A percentile compares a stretch with the other conserved stretches of the same genome.
These are phyloP conservation scores for Bertia moriformis DNA, from an alignment of 2,329 filamentous ascomycete species.

Conservation along the genomic window DNA sequence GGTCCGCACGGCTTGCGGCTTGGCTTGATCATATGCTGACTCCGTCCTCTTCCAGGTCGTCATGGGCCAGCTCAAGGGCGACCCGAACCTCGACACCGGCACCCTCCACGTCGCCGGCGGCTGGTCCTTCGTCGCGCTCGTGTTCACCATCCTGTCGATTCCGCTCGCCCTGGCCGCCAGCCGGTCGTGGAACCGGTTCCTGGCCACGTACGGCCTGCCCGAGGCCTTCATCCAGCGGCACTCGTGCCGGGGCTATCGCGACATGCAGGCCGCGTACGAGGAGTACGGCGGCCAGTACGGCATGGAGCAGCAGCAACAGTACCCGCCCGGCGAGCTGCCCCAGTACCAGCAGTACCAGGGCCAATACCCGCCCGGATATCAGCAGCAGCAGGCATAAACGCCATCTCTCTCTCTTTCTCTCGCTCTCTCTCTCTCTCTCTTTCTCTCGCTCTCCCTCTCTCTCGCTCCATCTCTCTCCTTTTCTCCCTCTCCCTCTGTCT, in stretches of 20 bases:
- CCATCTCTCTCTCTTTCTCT: too few relatives aligned
- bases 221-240: neutral
- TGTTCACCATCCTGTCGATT: neutral
- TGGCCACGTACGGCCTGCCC: neutral
- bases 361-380: too few relatives aligned
- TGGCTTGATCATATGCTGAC: too few relatives aligned
- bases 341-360: neutral
- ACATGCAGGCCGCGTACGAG: neutral
- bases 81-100: neutral
- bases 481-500: too few relatives aligned
- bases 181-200: neutral
- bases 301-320: neutral
- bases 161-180: neutral
- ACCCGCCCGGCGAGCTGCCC: too few relatives aligned
- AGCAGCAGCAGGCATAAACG: too few relatives aligned
- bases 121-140: neutral
- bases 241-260: neutral
- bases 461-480: too few relatives aligned
- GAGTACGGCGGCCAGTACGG: neutral
- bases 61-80: neutral
- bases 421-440: too few relatives aligned
- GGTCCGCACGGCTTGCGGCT: too few relatives aligned
- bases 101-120: neutral
- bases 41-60: too few relatives aligned
- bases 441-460: too few relatives aligned